Evolutionary conservation across 2,329 filamentous ascomycete genomes (phyloP), one percentile per base, ranked within the genome.

Genomic region (Paecilomyces sp.): DNA sequence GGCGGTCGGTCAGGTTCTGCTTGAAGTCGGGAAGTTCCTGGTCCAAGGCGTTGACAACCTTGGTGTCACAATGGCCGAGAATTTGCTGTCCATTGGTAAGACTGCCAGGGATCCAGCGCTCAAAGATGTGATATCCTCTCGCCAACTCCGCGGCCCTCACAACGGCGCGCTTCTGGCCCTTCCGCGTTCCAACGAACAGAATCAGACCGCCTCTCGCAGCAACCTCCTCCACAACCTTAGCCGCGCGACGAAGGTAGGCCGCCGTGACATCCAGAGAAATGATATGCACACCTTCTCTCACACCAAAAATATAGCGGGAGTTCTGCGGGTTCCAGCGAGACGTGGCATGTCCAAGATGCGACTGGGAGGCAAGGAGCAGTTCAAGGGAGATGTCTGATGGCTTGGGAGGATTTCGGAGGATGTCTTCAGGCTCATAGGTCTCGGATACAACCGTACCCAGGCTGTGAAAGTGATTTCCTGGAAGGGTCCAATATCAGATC

Each of bases 81-180:
- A 97, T 93, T 72, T 93, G 87, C 72, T 96, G 88, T 58, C 91
- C 88, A 77, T 99, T 99, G 41, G 94, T 97, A 69, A 99, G 91
- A 62, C 85, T 87, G 0, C 94, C 94, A 0, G 94, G 90, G 56
- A 88, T 91, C 94, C 94, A 99, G 68, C 91, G 88, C 70, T 91
- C 90, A 71, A 96, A 97, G 34, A 99, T 75, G 74, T 97, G 92
- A 71, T 89, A 97, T 1, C 86, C 91, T 60, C 85, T 83, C 0
- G 92, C 85, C 62, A 95, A 75, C 73, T 88, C 80, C 0, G 94
- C 92, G 4, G 93, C 92, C 63, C 85, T 85, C 15, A 95, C 90
- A 1, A 97, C 90, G 57, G 88, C 84, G 63, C 88, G 83, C 74
- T 88, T 88, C 71, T 97, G 93, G 1, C 91, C 92, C 58, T 85